Conservation (phyloP, 352 stramenopile species). For the Phytopythium oedochilum region DNA sequence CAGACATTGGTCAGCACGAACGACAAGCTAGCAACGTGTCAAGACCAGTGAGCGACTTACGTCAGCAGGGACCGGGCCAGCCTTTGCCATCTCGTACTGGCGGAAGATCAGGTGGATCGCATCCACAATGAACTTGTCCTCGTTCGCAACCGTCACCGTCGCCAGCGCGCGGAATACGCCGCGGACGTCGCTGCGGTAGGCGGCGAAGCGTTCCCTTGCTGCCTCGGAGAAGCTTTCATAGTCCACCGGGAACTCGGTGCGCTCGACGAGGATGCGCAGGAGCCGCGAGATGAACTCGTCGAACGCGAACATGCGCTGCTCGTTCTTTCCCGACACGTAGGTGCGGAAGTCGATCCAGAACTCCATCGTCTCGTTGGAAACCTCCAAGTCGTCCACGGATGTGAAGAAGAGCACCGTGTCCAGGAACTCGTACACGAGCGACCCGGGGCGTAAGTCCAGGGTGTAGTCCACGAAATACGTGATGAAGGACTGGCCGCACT, state of each 20-base stretch:
- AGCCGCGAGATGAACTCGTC: conserved; percentile 70
- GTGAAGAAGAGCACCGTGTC: conserved; percentile 70
- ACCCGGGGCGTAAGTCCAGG: conserved; percentile 44
- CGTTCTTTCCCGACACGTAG: conserved; percentile 76
- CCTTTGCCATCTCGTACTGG: conserved; percentile 58
- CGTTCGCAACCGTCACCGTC: conserved; percentile 58
- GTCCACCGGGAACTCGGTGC: conserved; percentile 54
- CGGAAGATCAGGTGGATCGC: conserved; percentile 67
- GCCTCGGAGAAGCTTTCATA: conserved; percentile 44
- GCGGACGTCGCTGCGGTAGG: conserved; percentile 72
- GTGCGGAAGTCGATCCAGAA: conserved; percentile 79
- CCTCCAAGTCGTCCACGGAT: conserved; percentile 48
- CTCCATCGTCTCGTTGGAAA: conserved; percentile 77
- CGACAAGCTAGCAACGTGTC: conserved; percentile 1
- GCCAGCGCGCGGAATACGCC: conserved; percentile 71
- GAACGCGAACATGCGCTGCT: conserved; percentile 61
- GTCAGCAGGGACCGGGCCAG: conserved; percentile 28
- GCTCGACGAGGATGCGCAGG: conserved; percentile 61
- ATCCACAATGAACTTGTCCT: conserved; percentile 79
- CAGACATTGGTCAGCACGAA: conserved; percentile 1
- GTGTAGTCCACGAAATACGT: conserved; percentile 79
- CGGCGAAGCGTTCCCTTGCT: conserved; percentile 55
- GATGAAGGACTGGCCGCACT: conserved; percentile 76
- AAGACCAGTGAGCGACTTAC: conserved; percentile 13
- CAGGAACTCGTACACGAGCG: conserved; percentile 75